A percentile compares a stretch with the other conserved stretches of the same genome.
Evolutionary conservation across 73 alveolate genomes (phyloP).

Genomic region (Halteria grandinella): DNA sequence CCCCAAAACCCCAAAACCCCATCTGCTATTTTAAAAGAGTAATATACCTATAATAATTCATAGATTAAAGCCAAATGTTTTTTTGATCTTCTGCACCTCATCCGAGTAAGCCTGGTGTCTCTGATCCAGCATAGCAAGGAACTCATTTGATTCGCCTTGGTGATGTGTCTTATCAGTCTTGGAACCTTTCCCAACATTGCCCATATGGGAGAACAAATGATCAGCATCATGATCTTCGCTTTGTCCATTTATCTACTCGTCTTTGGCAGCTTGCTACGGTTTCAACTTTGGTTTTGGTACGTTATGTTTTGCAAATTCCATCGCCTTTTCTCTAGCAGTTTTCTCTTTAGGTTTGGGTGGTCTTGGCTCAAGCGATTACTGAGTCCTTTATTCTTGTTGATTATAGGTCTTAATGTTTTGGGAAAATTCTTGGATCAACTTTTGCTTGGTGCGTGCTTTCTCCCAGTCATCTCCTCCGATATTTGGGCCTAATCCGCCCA

Average conservation of each 20-base stretch:
- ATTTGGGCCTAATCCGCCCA: conserved; percentile 43
- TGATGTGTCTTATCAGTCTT: background rate
- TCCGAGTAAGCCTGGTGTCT: conserved; percentile 33
- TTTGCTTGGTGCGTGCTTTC: conserved; percentile 33
- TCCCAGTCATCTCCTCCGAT: conserved; percentile 35
- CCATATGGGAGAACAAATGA: background rate
- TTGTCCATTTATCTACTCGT: background rate
- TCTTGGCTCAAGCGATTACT: background rate
- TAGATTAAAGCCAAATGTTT: background rate
- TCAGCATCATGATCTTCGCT: background rate
- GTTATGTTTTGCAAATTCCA: conserved; percentile 17
- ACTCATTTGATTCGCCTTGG: background rate
- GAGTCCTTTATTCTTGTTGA: background rate
- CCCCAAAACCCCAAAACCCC: no score
- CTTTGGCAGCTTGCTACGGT: background rate
- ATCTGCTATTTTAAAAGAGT: no score
- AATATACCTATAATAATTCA: no score
- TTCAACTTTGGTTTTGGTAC: conserved; percentile 33
- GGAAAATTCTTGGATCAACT: background rate
- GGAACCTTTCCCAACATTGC: background rate
- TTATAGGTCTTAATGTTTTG: conserved; percentile 7
- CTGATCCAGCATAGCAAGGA: conserved; percentile 21
- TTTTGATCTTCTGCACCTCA: conserved; percentile 33
- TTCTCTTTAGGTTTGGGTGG: conserved; percentile 42
- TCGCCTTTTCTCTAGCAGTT: conserved; percentile 41